Percentiles rank a stretch among this genome's conserved stretches.
phyloP scores from a whole-genome alignment of 805 yeast genomes.

The Spathaspora gorwiae region DNA sequence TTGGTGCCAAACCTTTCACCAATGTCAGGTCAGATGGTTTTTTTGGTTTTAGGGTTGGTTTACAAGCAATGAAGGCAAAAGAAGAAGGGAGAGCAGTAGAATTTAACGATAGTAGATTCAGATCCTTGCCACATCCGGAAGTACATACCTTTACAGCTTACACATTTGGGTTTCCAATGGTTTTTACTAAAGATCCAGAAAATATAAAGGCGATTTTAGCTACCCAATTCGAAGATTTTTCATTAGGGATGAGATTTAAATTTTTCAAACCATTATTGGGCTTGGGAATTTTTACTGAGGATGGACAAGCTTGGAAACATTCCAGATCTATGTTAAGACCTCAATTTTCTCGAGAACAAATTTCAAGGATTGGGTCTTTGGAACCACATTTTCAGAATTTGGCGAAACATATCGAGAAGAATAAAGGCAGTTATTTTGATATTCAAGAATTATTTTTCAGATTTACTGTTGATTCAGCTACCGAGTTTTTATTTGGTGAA shows the following conservation, averaged over 20 bases:
- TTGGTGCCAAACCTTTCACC: conserved; percentile 12
- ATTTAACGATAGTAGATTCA: conserved; percentile 10
- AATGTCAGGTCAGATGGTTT: conserved; percentile 8
- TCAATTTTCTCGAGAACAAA: conserved; percentile 34
- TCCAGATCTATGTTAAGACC: conserved; percentile 36
- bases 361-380: conserved; percentile 27
- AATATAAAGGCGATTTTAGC: conserved; percentile 33
- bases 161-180: conserved; percentile 11
- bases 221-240: conserved; percentile 33
- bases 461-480: conserved; percentile 36
- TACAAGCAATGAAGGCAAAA: conserved; percentile 8
- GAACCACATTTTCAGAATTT: conserved; percentile 27
- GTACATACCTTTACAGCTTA: conserved; percentile 1
- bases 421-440: conserved; percentile 21
- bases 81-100: conserved; percentile 18
- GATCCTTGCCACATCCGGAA: conserved; percentile 3
- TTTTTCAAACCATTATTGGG: conserved; percentile 31
- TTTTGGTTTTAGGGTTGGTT: conserved; percentile 18
- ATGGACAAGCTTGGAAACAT: conserved; percentile 35
- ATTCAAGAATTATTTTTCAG: conserved; percentile 31
- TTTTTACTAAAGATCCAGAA: conserved; percentile 31
- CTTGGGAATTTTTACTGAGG: conserved; percentile 36
- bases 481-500: conserved; percentile 39
- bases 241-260: conserved; percentile 26
- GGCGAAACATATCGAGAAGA: conserved; percentile 16